Conservation (phyloP, 2,329 filamentous ascomycete species). For the Calonectria pauciramosa region DNA sequence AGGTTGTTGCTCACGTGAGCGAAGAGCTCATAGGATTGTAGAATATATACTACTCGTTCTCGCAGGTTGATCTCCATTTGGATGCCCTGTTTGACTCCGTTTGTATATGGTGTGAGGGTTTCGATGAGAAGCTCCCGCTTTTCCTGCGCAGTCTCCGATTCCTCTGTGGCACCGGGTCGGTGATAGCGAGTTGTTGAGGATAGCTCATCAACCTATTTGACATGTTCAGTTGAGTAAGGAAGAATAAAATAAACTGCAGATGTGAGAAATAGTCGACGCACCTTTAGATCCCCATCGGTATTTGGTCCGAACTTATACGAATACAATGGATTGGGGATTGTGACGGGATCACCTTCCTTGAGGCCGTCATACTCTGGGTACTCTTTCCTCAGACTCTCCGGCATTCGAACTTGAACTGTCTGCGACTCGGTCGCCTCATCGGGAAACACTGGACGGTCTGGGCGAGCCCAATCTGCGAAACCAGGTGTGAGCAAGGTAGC, state of each 20-base stretch:
- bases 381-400: background rate
- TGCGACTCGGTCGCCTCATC: background rate
- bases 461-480: background rate
- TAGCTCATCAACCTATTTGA: too few relatives aligned
- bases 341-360: background rate
- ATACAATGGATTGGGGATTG: background rate
- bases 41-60: background rate
- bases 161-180: too few relatives aligned
- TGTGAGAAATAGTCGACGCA: background rate
- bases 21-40: background rate
- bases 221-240: too few relatives aligned
- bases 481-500: too few relatives aligned
- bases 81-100: background rate
- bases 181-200: too few relatives aligned
- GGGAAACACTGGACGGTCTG: background rate
- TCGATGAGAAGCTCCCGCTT: too few relatives aligned
- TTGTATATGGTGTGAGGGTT: too few relatives aligned
- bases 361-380: background rate
- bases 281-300: background rate
- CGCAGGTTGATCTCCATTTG: background rate
- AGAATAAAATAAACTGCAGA: too few relatives aligned
- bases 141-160: too few relatives aligned
- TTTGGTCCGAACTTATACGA: background rate
- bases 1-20: background rate
- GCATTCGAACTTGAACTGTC: background rate